phyloP scores from a whole-genome alignment of 1,284 basidiomycete genomes.

The Cystobasidiaceae sp. region DNA sequence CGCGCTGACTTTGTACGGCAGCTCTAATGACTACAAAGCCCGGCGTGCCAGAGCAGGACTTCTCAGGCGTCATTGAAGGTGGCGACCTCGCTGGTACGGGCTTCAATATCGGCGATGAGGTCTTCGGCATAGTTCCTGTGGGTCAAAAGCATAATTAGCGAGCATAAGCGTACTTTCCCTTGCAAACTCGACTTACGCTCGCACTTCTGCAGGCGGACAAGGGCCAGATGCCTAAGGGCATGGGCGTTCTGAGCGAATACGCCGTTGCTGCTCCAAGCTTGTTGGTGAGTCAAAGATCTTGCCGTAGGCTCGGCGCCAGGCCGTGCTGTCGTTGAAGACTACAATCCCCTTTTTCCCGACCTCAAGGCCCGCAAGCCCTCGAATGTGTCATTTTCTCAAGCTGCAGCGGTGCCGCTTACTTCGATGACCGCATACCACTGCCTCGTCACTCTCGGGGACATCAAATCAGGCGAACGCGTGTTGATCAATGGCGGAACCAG shows the following conservation, averaged over 20 bases:
- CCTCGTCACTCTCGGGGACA: constrained; percentile 53
- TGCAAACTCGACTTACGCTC: no score
- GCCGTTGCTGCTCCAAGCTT: constrained; percentile 44
- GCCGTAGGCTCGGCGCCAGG: no score
- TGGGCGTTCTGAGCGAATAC: constrained; percentile 58
- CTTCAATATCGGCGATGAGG: constrained; percentile 56
- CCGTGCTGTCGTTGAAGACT: no score
- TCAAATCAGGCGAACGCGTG: constrained; percentile 44
- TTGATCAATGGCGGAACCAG: constrained; percentile 64
- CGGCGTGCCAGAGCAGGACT: constrained; percentile 57
- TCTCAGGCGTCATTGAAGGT: constrained; percentile 59
- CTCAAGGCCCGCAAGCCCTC: constrained; percentile 50
- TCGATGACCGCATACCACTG: constrained; percentile 58
- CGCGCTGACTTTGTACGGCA: neutral
- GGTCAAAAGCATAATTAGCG: neutral
- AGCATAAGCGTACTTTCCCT: no score
- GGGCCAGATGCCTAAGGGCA: constrained; percentile 44
- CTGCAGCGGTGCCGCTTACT: constrained; percentile 57
- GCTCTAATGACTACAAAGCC: constrained; percentile 53
- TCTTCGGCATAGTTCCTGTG: constrained; percentile 53
- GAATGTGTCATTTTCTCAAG: constrained; percentile 54
- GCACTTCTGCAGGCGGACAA: constrained; percentile 20
- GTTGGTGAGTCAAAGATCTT: neutral
- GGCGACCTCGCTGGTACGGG: constrained; percentile 51
- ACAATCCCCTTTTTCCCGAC: neutral